Evolutionary conservation across 352 stramenopile genomes (phyloP).

Genomic region (Peronospora destructor): DNA sequence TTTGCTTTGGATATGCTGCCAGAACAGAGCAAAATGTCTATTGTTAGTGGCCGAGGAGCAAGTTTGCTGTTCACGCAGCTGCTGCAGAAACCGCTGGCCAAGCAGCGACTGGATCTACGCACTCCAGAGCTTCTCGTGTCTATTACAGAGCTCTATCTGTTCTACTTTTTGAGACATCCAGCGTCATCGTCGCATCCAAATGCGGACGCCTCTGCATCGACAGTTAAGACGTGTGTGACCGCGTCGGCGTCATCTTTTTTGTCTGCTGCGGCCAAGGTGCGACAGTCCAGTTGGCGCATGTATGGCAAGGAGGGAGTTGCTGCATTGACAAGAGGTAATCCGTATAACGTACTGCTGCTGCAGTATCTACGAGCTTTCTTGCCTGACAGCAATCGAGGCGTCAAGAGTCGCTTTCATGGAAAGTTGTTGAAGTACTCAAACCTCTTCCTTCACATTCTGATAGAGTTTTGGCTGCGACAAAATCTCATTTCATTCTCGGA

Average conservation of each 20-base stretch:
- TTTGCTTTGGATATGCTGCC: slow-evolving; percentile 70
- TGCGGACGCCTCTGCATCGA: slow-evolving; percentile 14
- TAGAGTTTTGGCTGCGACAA: slow-evolving; percentile 86
- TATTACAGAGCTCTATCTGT: slow-evolving; percentile 80
- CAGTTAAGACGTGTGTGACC: slow-evolving; percentile 19
- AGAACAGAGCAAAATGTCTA: slow-evolving; percentile 74
- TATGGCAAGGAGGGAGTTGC: slow-evolving; percentile 63
- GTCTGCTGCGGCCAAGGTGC: slow-evolving; percentile 43
- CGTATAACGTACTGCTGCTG: slow-evolving; percentile 80
- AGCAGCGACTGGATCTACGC: slow-evolving; percentile 70
- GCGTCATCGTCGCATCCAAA: slow-evolving; percentile 62
- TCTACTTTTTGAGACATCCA: slow-evolving; percentile 80
- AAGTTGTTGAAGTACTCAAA: slow-evolving; percentile 73
- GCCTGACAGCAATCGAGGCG: slow-evolving; percentile 47
- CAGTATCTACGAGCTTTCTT: slow-evolving; percentile 80
- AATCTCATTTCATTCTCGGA: slow-evolving; percentile 82
- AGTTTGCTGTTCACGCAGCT: slow-evolving; percentile 77
- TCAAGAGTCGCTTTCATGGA: slow-evolving; percentile 70
- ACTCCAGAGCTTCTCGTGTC: slow-evolving; percentile 73
- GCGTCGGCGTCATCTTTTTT: slow-evolving; percentile 44
- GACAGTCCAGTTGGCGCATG: slow-evolving; percentile 60
- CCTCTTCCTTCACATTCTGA: slow-evolving; percentile 79
- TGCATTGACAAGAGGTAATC: slow-evolving; percentile 60
- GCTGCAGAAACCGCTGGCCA: slow-evolving; percentile 71
- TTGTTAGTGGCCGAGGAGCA: slow-evolving; percentile 56